Evolutionary conservation across 2,329 filamentous ascomycete species (phyloP), one percentile per base, ranked within the genome.

Genomic region (Fusarium neocosmosporiellum): DNA sequence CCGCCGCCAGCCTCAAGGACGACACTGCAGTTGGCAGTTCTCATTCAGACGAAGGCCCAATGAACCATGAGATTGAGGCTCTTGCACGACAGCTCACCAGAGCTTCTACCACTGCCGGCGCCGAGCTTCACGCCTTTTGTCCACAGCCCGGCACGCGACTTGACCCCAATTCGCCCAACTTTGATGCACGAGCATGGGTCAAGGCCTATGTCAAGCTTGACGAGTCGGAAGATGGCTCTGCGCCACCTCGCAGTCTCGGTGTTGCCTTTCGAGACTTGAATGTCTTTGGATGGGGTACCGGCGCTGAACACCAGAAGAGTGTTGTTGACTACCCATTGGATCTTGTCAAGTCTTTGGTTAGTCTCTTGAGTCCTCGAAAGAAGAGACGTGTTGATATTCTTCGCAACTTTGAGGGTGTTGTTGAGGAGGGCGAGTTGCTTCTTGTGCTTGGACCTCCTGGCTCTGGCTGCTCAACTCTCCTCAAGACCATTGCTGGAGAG

Each of bases 401-500:
- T 5, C 70, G 68, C 1, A 57, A 75, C 7, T 80, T 80, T 7
- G 78, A 80, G n/a, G 79, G 79, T 14, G 58, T 80, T 2, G 37
- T 80, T 5, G 77, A 80, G 0, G 57, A 79, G 5, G 79, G 79
- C 0, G 78, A 80, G 53, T 29, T 80, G 55, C n/a, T 80, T 0
- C 68, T 80, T 2, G 79, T 80, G 1, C 70, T 92, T 7, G 90
- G 90, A 11, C 86, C 88, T 36, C 89, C 89, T 6, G 83, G 83
- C 1, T 80, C 79, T 39, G 89, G 89, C 18, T 89, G 88, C 74
- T 86, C 85, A n/a, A 91, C 88, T 0, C 79, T 90, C 1, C 80
- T 90, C 11, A 90, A 90, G 77, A 85, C 88, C 0, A 83, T 90
- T 20, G 83, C 84, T 0, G 86, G 86, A n/a, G 85, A 90, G 69